Evolutionary conservation across 2,329 filamentous ascomycete genomes (phyloP).

Genomic region (Tricladium varicosporioides): DNA sequence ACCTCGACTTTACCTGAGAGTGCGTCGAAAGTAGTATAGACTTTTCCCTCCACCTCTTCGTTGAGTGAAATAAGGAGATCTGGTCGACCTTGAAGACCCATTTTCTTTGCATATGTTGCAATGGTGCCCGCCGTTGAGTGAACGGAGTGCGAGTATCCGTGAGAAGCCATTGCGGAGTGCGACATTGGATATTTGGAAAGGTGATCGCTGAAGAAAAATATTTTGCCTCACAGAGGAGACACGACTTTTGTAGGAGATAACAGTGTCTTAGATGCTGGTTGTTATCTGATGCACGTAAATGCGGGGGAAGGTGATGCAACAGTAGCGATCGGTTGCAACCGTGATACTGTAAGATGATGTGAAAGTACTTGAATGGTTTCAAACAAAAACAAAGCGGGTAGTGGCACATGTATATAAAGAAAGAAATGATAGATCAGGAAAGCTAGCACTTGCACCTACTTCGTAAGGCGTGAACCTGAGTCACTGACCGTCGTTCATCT

Average conservation of each 20-base stretch:
- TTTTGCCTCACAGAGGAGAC: constrained; percentile 1
- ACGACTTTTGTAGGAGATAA: background rate
- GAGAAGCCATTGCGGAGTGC: constrained; percentile 20
- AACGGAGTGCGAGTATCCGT: constrained; percentile 20
- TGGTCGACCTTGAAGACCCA: constrained; percentile 18
- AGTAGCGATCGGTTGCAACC: background rate
- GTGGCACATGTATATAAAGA: constrained; percentile 12
- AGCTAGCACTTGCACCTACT: constrained; percentile 6
- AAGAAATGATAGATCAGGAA: background rate
- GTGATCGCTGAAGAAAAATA: background rate
- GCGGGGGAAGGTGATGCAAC: constrained; percentile 21
- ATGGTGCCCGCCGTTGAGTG: constrained; percentile 26
- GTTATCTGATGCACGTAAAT: constrained; percentile 18
- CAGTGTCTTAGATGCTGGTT: background rate
- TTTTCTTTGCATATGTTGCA: constrained; percentile 26
- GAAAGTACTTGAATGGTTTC: background rate
- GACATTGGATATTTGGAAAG: background rate
- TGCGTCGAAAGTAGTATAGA: constrained; percentile 32
- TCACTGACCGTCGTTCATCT: constrained; percentile 11
- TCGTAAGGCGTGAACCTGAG: constrained; percentile 17
- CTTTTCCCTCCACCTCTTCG: constrained; percentile 25
- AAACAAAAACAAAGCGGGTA: constrained; percentile 6
- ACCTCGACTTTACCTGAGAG: constrained; percentile 29
- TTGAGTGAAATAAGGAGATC: constrained; percentile 31
- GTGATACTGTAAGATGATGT: constrained; percentile 3